Evolutionary conservation across 1,284 basidiomycete species (phyloP).

Genomic region (Heterobasidion occidentale): DNA sequence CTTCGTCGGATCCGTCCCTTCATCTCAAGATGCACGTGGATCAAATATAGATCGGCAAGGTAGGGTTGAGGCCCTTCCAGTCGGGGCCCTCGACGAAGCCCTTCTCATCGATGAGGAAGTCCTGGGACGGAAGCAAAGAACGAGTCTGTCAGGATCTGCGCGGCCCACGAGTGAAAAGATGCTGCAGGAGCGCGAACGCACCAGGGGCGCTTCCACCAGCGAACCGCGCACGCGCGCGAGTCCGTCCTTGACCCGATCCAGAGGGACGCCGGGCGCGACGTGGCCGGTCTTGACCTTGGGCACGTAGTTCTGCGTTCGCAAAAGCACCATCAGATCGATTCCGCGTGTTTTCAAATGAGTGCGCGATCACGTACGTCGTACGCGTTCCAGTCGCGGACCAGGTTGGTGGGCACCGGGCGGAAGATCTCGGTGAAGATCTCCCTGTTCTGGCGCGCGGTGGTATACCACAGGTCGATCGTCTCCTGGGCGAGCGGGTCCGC

Average conservation of each 20-base stretch:
- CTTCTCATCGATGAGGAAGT: conserved; percentile 77
- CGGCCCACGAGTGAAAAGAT: neutral
- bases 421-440: conserved; percentile 81
- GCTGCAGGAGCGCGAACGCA: conserved; percentile 22
- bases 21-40: neutral
- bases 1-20: neutral
- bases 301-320: conserved; percentile 46
- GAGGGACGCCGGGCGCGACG: conserved; percentile 57
- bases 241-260: conserved; percentile 66
- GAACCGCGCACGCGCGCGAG: conserved; percentile 65
- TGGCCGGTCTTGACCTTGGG: conserved; percentile 79
- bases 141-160: neutral
- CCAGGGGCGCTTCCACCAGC: conserved; percentile 72
- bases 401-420: conserved; percentile 74
- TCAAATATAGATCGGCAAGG: conserved; percentile 68
- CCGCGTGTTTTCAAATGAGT: neutral
- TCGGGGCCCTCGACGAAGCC: conserved; percentile 63
- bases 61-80: conserved; percentile 70
- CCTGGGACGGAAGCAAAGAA: conserved; percentile 31
- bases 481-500: conserved; percentile 72
- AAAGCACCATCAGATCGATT: conserved; percentile 2
- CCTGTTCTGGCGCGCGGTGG: conserved; percentile 73
- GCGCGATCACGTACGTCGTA: conserved; percentile 55
- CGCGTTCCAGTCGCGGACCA: conserved; percentile 68
- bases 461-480: conserved; percentile 57